Percentiles rank a stretch among this genome's conserved stretches.
Conservation (phyloP, 139 green algal genomes). For the Trebouxia sp. region DNA sequence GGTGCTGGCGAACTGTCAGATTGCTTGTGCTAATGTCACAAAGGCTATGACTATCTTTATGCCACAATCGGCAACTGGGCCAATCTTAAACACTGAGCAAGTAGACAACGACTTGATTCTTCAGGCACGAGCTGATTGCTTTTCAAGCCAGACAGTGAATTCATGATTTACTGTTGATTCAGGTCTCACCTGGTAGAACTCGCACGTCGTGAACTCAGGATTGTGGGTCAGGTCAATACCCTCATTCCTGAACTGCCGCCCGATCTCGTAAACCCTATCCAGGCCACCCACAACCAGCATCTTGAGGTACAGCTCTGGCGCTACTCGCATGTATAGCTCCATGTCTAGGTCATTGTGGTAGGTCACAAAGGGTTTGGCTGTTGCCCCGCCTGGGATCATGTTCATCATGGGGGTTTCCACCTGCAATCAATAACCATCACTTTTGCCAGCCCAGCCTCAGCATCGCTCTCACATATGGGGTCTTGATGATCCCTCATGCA, state of each 20-base stretch:
- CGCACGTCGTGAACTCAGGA: conserved; percentile 99
- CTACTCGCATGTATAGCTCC: conserved; percentile 97
- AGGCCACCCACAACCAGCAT: conserved; percentile 97
- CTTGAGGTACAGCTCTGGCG: conserved; percentile 99
- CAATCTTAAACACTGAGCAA: no score
- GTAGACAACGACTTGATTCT: no score
- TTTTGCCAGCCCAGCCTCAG: no score
- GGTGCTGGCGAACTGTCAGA: no score
- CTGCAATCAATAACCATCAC: conserved; percentile 13
- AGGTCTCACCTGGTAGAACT: conserved; percentile 94
- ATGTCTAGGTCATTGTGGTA: conserved; percentile 99
- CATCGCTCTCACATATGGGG: no score
- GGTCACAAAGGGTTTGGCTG: conserved; percentile 94
- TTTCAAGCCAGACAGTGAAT: no score
- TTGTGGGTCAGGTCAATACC: conserved; percentile 99
- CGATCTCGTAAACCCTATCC: conserved; percentile 91
- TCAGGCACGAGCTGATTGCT: no score
- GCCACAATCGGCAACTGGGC: no score
- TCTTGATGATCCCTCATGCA: no score
- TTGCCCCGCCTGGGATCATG: conserved; percentile 91
- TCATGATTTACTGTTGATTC: no score
- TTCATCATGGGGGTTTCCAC: conserved; percentile 95
- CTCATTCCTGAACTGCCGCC: conserved; percentile 92
- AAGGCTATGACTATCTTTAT: no score
- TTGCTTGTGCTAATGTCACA: no score